Conservation (phyloP, 495 filamentous ascomycete genomes). For the Lasiosphaeria hispida region DNA sequence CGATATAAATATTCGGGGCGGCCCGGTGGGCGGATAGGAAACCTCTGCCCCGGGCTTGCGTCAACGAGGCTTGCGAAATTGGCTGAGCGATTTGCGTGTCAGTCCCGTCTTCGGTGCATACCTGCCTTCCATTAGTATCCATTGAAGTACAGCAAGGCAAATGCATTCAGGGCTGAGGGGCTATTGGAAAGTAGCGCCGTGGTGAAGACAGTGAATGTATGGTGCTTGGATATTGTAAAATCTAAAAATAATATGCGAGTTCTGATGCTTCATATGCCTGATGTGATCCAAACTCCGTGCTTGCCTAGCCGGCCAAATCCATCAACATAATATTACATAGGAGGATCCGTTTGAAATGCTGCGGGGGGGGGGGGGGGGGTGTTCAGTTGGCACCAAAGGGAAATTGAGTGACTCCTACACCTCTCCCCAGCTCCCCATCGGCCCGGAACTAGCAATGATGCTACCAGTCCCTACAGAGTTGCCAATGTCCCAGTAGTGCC, state of each 20-base stretch:
- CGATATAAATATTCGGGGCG: constrained; percentile 13
- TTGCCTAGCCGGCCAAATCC: constrained; percentile 5
- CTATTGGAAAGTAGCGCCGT: no score
- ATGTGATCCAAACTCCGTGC: constrained; percentile 9
- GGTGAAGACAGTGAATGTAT: no score
- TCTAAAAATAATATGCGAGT: no score
- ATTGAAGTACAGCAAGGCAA: no score
- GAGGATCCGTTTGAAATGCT: no score
- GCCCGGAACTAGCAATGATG: constrained; percentile 60
- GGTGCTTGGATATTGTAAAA: no score
- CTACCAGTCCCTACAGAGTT: constrained; percentile 72
- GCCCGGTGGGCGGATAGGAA: not conserved
- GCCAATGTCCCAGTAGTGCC: constrained; percentile 81
- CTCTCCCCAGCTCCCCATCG: constrained; percentile 74
- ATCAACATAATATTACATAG: constrained; percentile 18
- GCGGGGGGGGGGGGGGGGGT: no score
- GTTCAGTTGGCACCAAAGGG: not conserved
- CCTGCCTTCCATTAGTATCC: not conserved
- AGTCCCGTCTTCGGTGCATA: not conserved
- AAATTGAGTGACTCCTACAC: constrained; percentile 36
- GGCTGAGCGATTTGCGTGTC: constrained; percentile 1
- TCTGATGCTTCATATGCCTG: no score
- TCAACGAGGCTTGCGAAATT: constrained; percentile 1
- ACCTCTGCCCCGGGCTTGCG: not conserved
- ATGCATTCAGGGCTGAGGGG: no score